phyloP scores from a whole-genome alignment of 176 grass and related monocot species.

The Thinopyrum elongatum region DNA sequence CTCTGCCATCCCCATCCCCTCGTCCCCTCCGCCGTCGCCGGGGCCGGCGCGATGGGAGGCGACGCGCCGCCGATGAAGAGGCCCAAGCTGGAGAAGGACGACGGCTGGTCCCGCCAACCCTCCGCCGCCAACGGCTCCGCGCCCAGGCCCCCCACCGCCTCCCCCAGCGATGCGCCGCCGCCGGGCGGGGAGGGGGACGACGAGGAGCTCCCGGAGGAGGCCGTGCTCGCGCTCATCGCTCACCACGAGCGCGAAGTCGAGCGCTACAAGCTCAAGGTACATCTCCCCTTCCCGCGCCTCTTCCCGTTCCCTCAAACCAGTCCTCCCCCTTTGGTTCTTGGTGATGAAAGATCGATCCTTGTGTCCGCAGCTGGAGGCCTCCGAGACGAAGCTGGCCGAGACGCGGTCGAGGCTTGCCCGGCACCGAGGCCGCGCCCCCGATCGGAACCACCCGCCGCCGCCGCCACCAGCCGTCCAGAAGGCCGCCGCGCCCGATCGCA shows the following conservation, averaged over 20 bases:
- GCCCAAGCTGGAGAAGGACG: conserved; percentile 56
- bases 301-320: neutral
- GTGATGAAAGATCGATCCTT: neutral
- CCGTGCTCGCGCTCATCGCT: conserved; percentile 31
- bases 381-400: conserved; percentile 56
- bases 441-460: neutral
- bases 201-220: conserved; percentile 42
- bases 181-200: neutral
- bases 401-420: conserved; percentile 42
- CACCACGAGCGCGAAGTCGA: conserved; percentile 47
- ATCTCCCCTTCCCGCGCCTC: neutral
- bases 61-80: conserved; percentile 39
- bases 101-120: neutral
- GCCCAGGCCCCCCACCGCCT: neutral
- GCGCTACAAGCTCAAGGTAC: conserved; percentile 50
- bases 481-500: neutral
- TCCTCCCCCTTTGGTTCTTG: neutral
- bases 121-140: conserved; percentile 23
- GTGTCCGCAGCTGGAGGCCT: conserved; percentile 52
- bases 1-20: neutral
- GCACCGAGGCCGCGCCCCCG: conserved; percentile 19
- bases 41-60: conserved; percentile 28
- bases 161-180: neutral
- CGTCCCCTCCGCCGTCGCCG: neutral
- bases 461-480: neutral